Conservation (phyloP, 1,139 yeast species). For the Geotrichum armillariae region DNA sequence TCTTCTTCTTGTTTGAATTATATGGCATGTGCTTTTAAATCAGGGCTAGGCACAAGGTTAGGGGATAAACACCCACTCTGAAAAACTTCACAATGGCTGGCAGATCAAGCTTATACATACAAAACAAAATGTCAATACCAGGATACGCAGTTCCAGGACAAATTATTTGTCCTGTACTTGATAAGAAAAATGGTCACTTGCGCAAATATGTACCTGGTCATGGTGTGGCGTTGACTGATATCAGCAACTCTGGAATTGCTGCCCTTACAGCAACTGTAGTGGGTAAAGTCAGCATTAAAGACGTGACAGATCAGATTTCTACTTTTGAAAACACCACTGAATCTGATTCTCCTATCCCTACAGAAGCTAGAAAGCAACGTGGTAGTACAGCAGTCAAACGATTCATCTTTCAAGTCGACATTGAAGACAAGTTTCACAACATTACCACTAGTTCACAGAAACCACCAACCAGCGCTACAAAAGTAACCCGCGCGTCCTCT, state of each 20-base stretch:
- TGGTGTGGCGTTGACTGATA: constrained; percentile 40
- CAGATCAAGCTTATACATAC: no score
- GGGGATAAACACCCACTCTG: no score
- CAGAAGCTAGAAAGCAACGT: background rate
- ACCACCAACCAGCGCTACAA: constrained; percentile 21
- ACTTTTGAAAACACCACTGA: constrained; percentile 1
- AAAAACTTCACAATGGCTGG: no score
- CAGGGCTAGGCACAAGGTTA: no score
- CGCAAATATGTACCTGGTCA: constrained; percentile 25
- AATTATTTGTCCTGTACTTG: constrained; percentile 49
- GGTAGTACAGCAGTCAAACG: constrained; percentile 8
- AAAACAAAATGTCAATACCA: constrained; percentile 38
- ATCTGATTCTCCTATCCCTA: background rate
- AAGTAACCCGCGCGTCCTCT: constrained; percentile 33
- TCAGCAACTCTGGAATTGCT: constrained; percentile 24
- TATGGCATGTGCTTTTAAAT: no score
- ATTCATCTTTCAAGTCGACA: constrained; percentile 36
- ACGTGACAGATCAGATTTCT: constrained; percentile 6
- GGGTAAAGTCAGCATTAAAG: constrained; percentile 49
- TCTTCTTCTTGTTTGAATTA: no score
- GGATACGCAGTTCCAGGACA: constrained; percentile 77
- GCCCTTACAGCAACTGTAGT: constrained; percentile 68
- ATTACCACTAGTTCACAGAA: constrained; percentile 29
- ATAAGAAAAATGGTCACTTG: constrained; percentile 25
- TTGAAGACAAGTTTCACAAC: constrained; percentile 38